Evolutionary conservation across 2,329 filamentous ascomycete genomes (phyloP).

Genomic region (Mycogone perniciosa): DNA sequence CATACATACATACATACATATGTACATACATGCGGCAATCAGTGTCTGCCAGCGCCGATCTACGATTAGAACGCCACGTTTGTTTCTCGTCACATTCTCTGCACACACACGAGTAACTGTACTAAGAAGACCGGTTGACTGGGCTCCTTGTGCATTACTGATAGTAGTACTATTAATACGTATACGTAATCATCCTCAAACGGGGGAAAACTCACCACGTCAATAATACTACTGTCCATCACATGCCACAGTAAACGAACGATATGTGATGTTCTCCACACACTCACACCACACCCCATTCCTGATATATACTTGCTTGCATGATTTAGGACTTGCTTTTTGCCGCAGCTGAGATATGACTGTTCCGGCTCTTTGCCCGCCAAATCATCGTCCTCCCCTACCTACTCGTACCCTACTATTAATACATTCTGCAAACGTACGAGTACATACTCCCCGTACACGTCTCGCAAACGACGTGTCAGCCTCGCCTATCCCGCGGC

Average conservation of each 20-base stretch:
- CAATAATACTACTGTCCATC: too few species aligned
- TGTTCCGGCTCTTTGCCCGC: background rate
- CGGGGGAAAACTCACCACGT: too few species aligned
- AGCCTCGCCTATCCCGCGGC: background rate
- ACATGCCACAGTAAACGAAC: too few species aligned
- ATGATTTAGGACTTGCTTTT: background rate
- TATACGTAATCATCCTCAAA: too few species aligned
- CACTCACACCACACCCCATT: too few species aligned
- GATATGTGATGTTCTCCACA: too few species aligned
- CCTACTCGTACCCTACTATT: background rate
- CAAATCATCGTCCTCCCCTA: too few species aligned
- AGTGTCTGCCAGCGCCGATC: slow-evolving; percentile 5
- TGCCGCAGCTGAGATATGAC: slow-evolving; percentile 6
- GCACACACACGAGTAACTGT: too few species aligned
- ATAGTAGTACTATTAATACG: too few species aligned
- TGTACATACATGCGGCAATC: background rate
- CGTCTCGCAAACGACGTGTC: slow-evolving; percentile 5
- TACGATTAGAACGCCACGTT: slow-evolving; percentile 9
- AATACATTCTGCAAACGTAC: background rate
- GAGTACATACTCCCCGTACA: background rate
- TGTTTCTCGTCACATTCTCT: too few species aligned
- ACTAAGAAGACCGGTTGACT: too few species aligned
- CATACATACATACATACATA: background rate
- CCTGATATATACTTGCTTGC: slow-evolving; percentile 1
- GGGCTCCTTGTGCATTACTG: too few species aligned